Evolutionary conservation across 2,329 filamentous ascomycete species (phyloP), one percentile per base, ranked within the genome.

Genomic region (Stromatinia cepivora): DNA sequence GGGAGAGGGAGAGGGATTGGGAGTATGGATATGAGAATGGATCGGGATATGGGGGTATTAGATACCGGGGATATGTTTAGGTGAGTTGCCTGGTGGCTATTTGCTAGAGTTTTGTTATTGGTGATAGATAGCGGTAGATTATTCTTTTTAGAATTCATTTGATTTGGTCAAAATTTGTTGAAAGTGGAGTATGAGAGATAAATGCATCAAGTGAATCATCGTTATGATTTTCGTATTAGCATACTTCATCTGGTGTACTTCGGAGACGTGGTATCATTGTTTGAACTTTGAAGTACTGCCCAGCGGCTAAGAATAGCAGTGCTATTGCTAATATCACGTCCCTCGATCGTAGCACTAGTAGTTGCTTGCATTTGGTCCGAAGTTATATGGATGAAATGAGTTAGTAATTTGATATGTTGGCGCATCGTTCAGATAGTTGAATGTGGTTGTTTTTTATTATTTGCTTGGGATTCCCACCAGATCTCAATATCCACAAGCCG

Each of bases 11-110:
- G 22, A 45, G 57, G 10, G 57, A 50, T 28, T 46, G 34, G 46
- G 66, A 61, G 31, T 53, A 63, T 63, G 50, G 36, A 15, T 62
- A 68, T 61, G 65, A 58, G 28, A 67, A n/a, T 34, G 28, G 20
- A 13, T 20, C 5, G 28, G 42, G 8, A 4, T 36, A 48, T 28
- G 46, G 46, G 5, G 59, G 31, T 15, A 4, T 0, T 0, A 52
- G 59, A 25, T 50, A 63, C 36, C 45, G 59, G 0, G 59, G 59
- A 22, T 63, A 63, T 36, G 31, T 28, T 10, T 63, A 28, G 31
- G 36, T 25, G 31, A 1, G 4, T 8, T 63, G 4, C 1, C 8
- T 63, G 46, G 4, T 8, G 13, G 22, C 39, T 52, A 39, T 63
- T 52, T 11, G 34, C 11, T 13, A 39, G 22, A 52, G 22, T 34